Evolutionary conservation across 805 yeast species (phyloP), one percentile per base, ranked within the genome.

Genomic region (Scheffersomyces coipomensis): DNA sequence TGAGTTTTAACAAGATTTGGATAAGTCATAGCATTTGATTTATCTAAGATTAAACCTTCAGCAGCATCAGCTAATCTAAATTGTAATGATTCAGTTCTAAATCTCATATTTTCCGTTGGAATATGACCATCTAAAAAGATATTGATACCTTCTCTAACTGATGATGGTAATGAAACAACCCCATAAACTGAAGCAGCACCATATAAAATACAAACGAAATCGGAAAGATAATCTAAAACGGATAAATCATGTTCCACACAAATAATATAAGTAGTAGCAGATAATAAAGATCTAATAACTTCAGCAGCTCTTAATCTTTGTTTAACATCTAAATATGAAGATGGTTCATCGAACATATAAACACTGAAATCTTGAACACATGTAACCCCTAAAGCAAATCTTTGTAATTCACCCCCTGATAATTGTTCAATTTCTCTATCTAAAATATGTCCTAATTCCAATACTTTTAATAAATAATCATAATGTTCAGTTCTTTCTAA

Each of bases 181-280:
- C 99, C 99, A 62, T 93, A 93, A 32, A 93, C 97, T 6, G 98
- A 91, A 37, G 99, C 97, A 37, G 88, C 95, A 75, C 99, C 99
- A 62, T 93, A 93, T 42, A 93, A 70, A 55, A 93, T 93, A 79
- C 99, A 93, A 42, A 93, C 89, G 53, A 84, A 93, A 71, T 93
- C 99, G 12, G 98, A 91, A 53, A 93, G 76, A 65, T 93, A 93
- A 74, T 93, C 99, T 68, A 93, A 75, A 19, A 93, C 99, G 3
- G 97, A 90, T 69, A 93, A 77, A 79, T 93, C 99, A 75, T 93
- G 99, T 77, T 93, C 99, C 45, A 93, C 99, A 64, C 91, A 90
- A 58, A 93, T 93, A 49, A 93, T 93, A 58, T 91, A 93, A 21
- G 78, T 75, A 34, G 89, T 79, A 34, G 91, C 79, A 42, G 68